A percentile compares a stretch with the other conserved stretches of the same genome.
phyloP scores from a whole-genome alignment of 768 basidiomycete species.

The Tylopilus intermedius region DNA sequence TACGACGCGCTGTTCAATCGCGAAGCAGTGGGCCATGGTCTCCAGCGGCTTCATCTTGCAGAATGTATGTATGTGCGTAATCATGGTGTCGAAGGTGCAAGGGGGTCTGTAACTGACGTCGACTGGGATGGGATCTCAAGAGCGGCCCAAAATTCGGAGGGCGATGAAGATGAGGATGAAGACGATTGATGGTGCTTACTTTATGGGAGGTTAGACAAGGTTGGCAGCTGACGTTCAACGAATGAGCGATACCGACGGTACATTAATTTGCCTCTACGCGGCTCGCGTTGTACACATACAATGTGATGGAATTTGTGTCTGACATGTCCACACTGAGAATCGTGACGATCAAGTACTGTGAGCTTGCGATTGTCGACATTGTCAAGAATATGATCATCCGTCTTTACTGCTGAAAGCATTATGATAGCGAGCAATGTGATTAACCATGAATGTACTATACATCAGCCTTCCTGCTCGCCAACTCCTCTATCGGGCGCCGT shows the following conservation, averaged over 20 bases:
- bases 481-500: slow-evolving; percentile 25
- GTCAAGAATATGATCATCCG: too few species aligned
- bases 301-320: too few species aligned
- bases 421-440: slow-evolving; percentile 22
- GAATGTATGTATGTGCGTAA: slow-evolving; percentile 11
- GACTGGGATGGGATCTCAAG: slow-evolving; percentile 17
- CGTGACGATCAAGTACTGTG: too few species aligned
- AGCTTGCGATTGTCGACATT: background rate
- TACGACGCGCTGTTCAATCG: slow-evolving; percentile 15
- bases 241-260: too few species aligned
- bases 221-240: background rate
- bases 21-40: slow-evolving; percentile 4
- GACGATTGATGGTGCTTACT: background rate
- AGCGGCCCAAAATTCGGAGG: background rate
- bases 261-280: too few species aligned
- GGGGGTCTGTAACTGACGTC: slow-evolving; percentile 8
- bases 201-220: background rate
- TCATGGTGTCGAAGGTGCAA: slow-evolving; percentile 1
- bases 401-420: background rate
- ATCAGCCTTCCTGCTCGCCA: slow-evolving; percentile 16
- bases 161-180: background rate
- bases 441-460: slow-evolving; percentile 28
- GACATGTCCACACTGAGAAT: too few species aligned
- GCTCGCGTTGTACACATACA: too few species aligned
- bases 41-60: slow-evolving; percentile 10